Evolutionary conservation across 2,329 filamentous ascomycete genomes (phyloP).

Genomic region (Fusarium sp.): DNA sequence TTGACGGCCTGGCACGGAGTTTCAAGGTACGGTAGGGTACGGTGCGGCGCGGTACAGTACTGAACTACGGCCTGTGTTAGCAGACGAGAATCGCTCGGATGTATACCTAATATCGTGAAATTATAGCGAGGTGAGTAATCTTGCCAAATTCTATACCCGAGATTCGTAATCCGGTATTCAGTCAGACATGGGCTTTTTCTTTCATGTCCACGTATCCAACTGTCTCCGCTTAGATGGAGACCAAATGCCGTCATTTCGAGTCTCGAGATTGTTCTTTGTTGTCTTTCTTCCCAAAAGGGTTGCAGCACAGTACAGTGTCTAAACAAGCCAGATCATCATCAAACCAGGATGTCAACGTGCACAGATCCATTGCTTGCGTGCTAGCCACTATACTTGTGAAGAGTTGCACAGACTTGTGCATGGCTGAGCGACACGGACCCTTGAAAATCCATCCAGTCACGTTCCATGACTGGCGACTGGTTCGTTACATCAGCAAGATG

Average conservation of each 20-base stretch:
- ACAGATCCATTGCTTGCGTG: constrained; percentile 19
- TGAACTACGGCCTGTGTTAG: background rate
- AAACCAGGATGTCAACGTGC: constrained; percentile 12
- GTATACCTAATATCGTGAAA: background rate
- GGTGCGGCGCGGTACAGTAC: background rate
- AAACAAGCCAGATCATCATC: constrained; percentile 1
- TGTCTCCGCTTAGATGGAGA: constrained; percentile 11
- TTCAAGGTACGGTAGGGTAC: background rate
- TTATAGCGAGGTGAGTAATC: constrained; percentile 23
- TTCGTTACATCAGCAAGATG: constrained; percentile 6
- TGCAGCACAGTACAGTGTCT: constrained; percentile 1
- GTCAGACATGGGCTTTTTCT: background rate
- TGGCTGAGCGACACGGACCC: constrained; percentile 24
- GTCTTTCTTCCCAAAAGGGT: constrained; percentile 30
- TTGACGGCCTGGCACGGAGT: constrained; percentile 7
- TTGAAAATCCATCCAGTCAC: constrained; percentile 29
- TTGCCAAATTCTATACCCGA: constrained; percentile 20
- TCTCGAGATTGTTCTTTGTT: constrained; percentile 30
- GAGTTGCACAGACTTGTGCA: constrained; percentile 33
- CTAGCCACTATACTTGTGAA: constrained; percentile 17
- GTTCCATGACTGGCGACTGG: constrained; percentile 23
- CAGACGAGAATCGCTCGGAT: background rate
- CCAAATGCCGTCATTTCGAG: constrained; percentile 25
- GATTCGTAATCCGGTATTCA: constrained; percentile 27
- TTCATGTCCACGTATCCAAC: constrained; percentile 13